Conservation (phyloP, 192 early-diverging fungal genomes). For the Backusella mclennaniae region DNA sequence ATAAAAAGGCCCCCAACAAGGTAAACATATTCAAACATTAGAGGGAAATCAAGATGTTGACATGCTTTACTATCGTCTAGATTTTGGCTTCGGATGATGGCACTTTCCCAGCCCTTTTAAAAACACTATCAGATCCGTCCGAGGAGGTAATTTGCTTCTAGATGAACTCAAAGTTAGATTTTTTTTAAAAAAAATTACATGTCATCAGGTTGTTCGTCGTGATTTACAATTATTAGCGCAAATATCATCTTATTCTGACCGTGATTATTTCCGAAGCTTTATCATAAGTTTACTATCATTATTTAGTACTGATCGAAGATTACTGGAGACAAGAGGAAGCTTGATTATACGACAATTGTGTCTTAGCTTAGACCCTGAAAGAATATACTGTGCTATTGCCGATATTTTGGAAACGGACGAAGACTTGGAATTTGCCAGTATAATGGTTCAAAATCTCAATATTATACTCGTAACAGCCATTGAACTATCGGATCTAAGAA, state of each 20-base stretch:
- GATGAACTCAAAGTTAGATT: background rate
- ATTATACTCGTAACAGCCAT: constrained; percentile 95
- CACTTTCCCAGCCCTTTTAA: constrained; percentile 85
- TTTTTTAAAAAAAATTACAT: background rate
- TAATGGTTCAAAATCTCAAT: constrained; percentile 98
- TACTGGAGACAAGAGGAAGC: constrained; percentile 88
- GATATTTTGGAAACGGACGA: constrained; percentile 85
- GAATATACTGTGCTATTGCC: constrained; percentile 86
- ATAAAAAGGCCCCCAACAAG: constrained; percentile 85
- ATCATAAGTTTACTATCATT: constrained; percentile 87
- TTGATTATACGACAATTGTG: constrained; percentile 95
- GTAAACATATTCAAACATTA: constrained; percentile 27
- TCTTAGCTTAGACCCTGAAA: constrained; percentile 83
- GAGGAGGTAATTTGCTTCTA: constrained; percentile 68
- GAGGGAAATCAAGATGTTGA: background rate
- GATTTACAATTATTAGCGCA: constrained; percentile 95
- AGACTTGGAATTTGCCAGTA: constrained; percentile 92
- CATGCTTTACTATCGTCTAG: constrained; percentile 21
- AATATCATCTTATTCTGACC: constrained; percentile 82
- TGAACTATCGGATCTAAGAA: constrained; percentile 81
- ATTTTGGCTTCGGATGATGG: constrained; percentile 88
- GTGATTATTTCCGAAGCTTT: constrained; percentile 87
- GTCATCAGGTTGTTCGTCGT: constrained; percentile 73
- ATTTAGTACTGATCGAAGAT: constrained; percentile 83
- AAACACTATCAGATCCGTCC: constrained; percentile 87